Percentiles rank a stretch among this genome's conserved stretches.
Evolutionary conservation across 208 protist genomes (phyloP).

Genomic region (Perkinsela sp.): DNA sequence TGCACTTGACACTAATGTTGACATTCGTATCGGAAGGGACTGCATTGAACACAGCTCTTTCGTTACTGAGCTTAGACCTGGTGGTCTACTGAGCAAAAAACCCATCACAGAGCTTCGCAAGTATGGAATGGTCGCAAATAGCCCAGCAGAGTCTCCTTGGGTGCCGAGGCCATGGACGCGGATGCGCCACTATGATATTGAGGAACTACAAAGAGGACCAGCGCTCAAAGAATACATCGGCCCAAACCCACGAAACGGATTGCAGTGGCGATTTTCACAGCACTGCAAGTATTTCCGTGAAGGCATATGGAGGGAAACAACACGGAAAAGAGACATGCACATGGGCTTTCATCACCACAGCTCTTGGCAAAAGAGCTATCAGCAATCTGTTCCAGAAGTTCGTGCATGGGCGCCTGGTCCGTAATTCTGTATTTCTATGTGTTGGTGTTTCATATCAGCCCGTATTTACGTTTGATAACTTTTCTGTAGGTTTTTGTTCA

Average conservation of each 20-base stretch:
- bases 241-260: conserved; percentile 44
- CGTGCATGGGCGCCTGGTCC: conserved; percentile 28
- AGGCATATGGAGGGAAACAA: conserved; percentile 50
- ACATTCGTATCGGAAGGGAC: conserved; percentile 45
- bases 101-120: conserved; percentile 12
- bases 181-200: conserved; percentile 60
- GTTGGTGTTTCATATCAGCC: not conserved
- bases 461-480: conserved; percentile 3
- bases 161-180: conserved; percentile 46
- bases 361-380: conserved; percentile 56
- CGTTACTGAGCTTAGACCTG: conserved; percentile 41
- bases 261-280: conserved; percentile 57
- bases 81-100: conserved; percentile 8
- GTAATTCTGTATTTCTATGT: not conserved
- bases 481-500: conserved; percentile 6
- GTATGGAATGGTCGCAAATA: conserved; percentile 36
- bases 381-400: conserved; percentile 54
- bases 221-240: conserved; percentile 54
- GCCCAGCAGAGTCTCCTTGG: conserved; percentile 33
- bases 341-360: conserved; percentile 43
- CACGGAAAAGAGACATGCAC: conserved; percentile 56
- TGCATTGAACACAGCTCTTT: conserved; percentile 51
- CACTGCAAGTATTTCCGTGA: conserved; percentile 43
- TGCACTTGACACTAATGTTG: conserved; percentile 11
- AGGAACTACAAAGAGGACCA: conserved; percentile 51